phyloP scores from a whole-genome alignment of 306 rosid genomes.

The Senna tora region DNA sequence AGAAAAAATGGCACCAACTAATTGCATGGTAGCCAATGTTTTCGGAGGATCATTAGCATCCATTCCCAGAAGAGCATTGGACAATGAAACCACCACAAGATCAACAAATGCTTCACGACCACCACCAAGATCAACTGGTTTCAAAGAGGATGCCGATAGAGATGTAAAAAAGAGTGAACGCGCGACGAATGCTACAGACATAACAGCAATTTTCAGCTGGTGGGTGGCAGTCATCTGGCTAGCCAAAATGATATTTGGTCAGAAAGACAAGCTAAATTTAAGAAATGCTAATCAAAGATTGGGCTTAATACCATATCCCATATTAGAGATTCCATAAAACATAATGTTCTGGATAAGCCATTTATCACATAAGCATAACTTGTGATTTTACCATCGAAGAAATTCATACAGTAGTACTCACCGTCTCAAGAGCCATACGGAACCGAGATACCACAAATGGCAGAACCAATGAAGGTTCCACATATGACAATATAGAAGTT shows the following conservation, averaged over 20 bases:
- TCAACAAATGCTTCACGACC: constrained; percentile 63
- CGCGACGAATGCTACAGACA: constrained; percentile 96
- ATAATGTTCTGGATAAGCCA: constrained; percentile 22
- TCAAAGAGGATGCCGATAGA: constrained; percentile 59
- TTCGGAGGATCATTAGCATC: constrained; percentile 99
- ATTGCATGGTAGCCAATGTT: constrained; percentile 98
- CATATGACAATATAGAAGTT: constrained; percentile 90
- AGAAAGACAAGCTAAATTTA: constrained; percentile 47
- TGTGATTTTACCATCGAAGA: constrained; percentile 31
- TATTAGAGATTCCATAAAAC: constrained; percentile 28
- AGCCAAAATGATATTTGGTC: constrained; percentile 53
- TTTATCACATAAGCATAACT: constrained; percentile 12
- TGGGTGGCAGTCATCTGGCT: constrained; percentile 99
- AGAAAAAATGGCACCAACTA: constrained; percentile 93
- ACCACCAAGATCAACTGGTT: constrained; percentile 57
- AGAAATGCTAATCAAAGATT: constrained; percentile 30
- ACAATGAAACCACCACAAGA: constrained; percentile 89
- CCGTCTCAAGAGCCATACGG: constrained; percentile 99
- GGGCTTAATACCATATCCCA: constrained; percentile 34
- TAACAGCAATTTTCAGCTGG: constrained; percentile 96
- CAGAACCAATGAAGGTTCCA: constrained; percentile 89
- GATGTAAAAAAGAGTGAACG: constrained; percentile 87
- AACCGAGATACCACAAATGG: constrained; percentile 98
- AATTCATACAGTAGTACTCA: constrained; percentile 53
- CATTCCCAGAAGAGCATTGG: constrained; percentile 98